Percentiles rank a stretch among this genome's conserved stretches.
Evolutionary conservation across 2,329 filamentous ascomycete genomes (phyloP).

Genomic region (Paradendryphiella salina): DNA sequence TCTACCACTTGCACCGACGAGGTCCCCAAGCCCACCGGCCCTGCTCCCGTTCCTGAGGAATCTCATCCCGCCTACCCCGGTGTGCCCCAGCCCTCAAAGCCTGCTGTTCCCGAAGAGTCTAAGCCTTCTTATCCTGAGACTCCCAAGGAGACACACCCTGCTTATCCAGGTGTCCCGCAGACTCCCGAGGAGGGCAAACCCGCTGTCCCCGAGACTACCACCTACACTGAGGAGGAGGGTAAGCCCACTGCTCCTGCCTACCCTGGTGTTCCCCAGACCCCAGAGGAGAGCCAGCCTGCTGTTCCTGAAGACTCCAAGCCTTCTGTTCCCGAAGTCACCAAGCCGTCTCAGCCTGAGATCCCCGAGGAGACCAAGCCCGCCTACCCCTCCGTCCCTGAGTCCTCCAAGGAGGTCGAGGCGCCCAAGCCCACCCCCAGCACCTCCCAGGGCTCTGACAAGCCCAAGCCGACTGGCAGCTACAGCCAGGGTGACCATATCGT

Average conservation of each 20-base stretch:
- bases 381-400: conserved; percentile 6
- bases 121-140: conserved; percentile 3
- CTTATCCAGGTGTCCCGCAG: conserved; percentile 11
- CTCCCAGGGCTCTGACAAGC: conserved; percentile 29
- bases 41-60: conserved; percentile 1
- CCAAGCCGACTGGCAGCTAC: conserved; percentile 38
- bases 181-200: neutral
- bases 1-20: conserved; percentile 10
- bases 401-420: conserved; percentile 14
- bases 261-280: conserved; percentile 6
- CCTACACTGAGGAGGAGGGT: no score
- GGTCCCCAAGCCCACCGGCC: conserved; percentile 6
- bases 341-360: conserved; percentile 2
- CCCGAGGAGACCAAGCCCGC: conserved; percentile 15
- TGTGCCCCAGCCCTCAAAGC: conserved; percentile 8
- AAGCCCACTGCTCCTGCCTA: neutral
- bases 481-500: conserved; percentile 34
- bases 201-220: no score
- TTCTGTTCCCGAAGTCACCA: neutral
- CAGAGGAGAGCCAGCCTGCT: conserved; percentile 8
- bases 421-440: conserved; percentile 26
- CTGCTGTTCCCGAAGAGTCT: no score
- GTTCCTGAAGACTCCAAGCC: conserved; percentile 19
- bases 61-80: conserved; percentile 2
- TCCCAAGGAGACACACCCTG: conserved; percentile 13